phyloP scores from a whole-genome alignment of 2,329 filamentous ascomycete species.

The Phialocephala subalpina region DNA sequence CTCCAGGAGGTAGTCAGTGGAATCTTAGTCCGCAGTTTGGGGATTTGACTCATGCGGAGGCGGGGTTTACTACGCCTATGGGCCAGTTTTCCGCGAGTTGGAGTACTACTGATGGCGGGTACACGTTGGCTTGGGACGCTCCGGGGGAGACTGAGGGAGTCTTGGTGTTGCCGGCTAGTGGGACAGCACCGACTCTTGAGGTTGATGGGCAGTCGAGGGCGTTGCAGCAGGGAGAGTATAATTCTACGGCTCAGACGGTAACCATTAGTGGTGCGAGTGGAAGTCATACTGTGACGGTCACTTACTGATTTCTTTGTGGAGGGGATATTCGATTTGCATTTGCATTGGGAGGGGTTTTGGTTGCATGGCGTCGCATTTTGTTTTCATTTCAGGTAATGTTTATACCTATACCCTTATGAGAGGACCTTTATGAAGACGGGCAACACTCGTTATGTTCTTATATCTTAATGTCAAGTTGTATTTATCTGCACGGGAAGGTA shows the following conservation, averaged over 20 bases:
- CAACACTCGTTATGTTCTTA: neutral
- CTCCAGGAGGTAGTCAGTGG: conserved; percentile 48
- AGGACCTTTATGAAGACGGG: neutral
- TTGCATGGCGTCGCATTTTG: neutral
- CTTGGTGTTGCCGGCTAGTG: neutral
- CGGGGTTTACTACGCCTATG: conserved; percentile 49
- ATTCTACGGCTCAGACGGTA: conserved; percentile 9
- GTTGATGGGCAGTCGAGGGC: conserved; percentile 17
- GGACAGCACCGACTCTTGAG: conserved; percentile 16
- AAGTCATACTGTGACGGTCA: conserved; percentile 18
- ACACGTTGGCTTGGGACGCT: conserved; percentile 26
- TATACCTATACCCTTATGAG: neutral
- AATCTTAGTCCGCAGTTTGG: conserved; percentile 50
- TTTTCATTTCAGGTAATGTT: neutral
- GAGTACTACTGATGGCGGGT: conserved; percentile 26
- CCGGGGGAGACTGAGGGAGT: conserved; percentile 30
- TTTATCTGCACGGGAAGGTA: no score
- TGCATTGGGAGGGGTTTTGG: conserved; percentile 4
- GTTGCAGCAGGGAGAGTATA: conserved; percentile 6
- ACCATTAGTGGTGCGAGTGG: conserved; percentile 23
- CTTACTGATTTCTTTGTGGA: conserved; percentile 12
- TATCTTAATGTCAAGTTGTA: no score
- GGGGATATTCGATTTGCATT: neutral
- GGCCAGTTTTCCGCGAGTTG: conserved; percentile 49
- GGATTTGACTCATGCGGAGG: conserved; percentile 49